These are phyloP conservation scores for Isatis lusitanica DNA, from an alignment of 441 rosid genomes.

Conservation along the genomic window DNA sequence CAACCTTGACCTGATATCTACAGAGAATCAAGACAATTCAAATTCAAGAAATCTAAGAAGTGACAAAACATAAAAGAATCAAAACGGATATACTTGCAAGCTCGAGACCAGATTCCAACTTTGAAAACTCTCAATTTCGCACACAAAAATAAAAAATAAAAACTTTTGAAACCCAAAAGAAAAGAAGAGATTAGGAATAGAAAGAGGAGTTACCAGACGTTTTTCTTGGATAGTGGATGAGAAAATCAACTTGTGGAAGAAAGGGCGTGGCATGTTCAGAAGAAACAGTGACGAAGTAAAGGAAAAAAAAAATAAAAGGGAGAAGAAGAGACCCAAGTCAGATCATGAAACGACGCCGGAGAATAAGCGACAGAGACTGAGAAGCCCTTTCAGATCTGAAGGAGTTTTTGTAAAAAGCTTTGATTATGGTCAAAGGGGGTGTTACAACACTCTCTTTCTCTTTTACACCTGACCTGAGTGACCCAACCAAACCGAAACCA, in stretches of 20 bases:
- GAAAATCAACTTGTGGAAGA: constrained; percentile 86
- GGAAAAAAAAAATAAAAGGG: too few relatives aligned
- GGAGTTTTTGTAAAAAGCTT: constrained; percentile 17
- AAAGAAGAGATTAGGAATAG: not conserved
- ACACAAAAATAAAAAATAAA: constrained; percentile 10
- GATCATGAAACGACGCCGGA: constrained; percentile 44
- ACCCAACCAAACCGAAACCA: constrained; percentile 31
- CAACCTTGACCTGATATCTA: constrained; percentile 13
- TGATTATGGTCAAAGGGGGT: constrained; percentile 34
- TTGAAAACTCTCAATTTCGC: constrained; percentile 19
- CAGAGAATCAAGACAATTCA: constrained; percentile 3
- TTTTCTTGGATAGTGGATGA: constrained; percentile 66
- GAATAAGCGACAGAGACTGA: constrained; percentile 34
- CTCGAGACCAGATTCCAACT: not conserved
- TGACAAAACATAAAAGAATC: not conserved
- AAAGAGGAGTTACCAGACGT: constrained; percentile 58
- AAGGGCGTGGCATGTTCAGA: constrained; percentile 80
- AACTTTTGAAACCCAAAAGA: not conserved
- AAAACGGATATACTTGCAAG: constrained; percentile 5
- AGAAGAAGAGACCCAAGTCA: constrained; percentile 23
- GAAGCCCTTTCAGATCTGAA: constrained; percentile 39
- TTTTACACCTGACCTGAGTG: constrained; percentile 35
- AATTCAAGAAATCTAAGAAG: constrained; percentile 2
- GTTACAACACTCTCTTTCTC: constrained; percentile 23
- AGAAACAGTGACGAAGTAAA: constrained; percentile 27